These are phyloP conservation scores for Gautieria morchelliformis DNA, from an alignment of 768 basidiomycete species.

Conservation along the genomic window DNA sequence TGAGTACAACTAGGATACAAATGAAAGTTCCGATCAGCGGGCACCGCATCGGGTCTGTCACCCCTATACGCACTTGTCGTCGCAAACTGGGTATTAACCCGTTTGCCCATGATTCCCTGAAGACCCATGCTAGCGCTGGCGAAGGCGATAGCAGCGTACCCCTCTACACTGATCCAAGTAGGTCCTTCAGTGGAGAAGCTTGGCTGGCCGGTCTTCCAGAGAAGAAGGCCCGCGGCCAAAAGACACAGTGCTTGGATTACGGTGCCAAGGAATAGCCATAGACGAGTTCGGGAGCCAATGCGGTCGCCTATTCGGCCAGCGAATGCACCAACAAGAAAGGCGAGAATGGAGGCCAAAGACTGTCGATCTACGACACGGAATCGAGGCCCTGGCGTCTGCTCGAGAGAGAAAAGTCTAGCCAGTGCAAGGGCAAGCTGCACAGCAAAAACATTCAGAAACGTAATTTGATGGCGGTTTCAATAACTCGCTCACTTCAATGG, in stretches of 20 bases:
- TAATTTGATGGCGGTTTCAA: neutral
- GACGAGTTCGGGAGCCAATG: conserved; percentile 61
- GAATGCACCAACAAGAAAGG: conserved; percentile 67
- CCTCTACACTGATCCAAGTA: conserved; percentile 56
- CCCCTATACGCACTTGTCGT: conserved; percentile 50
- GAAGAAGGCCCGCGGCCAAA: conserved; percentile 57
- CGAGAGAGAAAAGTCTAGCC: conserved; percentile 52
- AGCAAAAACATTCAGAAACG: conserved; percentile 12
- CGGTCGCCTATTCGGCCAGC: conserved; percentile 75
- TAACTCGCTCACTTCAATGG: neutral
- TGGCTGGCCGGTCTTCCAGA: conserved; percentile 59
- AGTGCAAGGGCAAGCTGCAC: conserved; percentile 67
- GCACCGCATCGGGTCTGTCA: neutral
- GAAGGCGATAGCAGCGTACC: conserved; percentile 67
- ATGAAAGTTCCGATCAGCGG: neutral
- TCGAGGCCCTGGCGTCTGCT: conserved; percentile 1
- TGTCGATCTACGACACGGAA: conserved; percentile 82
- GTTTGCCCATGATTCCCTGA: conserved; percentile 80
- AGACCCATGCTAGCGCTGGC: conserved; percentile 74
- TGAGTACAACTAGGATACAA: conserved; percentile 56
- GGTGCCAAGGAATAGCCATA: conserved; percentile 66
- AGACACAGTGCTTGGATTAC: conserved; percentile 69
- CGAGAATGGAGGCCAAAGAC: conserved; percentile 67
- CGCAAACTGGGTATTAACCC: conserved; percentile 70
- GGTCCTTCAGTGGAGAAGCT: conserved; percentile 18